Percentiles rank a stretch among this genome's conserved stretches.
These are phyloP conservation scores for Globisporangium mamillatum DNA, from an alignment of 352 stramenopile genomes.

Conservation along the genomic window DNA sequence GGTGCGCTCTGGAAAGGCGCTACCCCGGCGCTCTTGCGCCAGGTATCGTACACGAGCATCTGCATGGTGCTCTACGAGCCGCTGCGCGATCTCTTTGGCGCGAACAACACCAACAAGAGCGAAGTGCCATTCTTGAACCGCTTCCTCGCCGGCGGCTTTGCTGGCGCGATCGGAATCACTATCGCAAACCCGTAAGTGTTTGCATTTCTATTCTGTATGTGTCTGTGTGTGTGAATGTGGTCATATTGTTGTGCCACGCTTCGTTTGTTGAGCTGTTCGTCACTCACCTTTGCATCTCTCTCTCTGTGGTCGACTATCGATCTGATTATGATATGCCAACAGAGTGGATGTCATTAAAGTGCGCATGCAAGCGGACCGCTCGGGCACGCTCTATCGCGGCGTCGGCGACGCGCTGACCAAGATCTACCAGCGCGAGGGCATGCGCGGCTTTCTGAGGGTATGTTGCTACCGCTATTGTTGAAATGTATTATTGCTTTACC, in stretches of 20 bases:
- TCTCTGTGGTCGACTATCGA: slow-evolving; percentile 1
- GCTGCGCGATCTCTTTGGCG: slow-evolving; percentile 70
- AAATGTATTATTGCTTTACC: not conserved
- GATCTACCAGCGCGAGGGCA: slow-evolving; percentile 74
- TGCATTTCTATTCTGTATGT: not conserved
- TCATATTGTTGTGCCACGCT: not conserved
- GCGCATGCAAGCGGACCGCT: slow-evolving; percentile 78
- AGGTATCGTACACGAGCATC: slow-evolving; percentile 87
- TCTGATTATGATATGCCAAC: slow-evolving; percentile 12
- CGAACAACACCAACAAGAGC: slow-evolving; percentile 28
- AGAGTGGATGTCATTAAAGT: slow-evolving; percentile 89
- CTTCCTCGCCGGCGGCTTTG: slow-evolving; percentile 73
- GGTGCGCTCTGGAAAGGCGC: slow-evolving; percentile 73
- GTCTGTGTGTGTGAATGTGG: not conserved
- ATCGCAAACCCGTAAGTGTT: slow-evolving; percentile 80
- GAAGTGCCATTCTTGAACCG: slow-evolving; percentile 79
- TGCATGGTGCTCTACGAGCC: slow-evolving; percentile 86
- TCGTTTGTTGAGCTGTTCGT: slow-evolving; percentile 12
- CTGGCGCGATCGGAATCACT: slow-evolving; percentile 75
- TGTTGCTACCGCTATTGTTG: not conserved
- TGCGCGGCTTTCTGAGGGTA: slow-evolving; percentile 65
- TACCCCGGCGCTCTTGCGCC: slow-evolving; percentile 72
- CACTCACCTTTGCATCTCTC: not conserved
- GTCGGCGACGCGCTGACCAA: slow-evolving; percentile 63
- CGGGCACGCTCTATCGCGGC: slow-evolving; percentile 64